Percentiles rank a stretch among this genome's conserved stretches.
These are phyloP conservation scores for Ustilago hordei DNA, from an alignment of 1,284 basidiomycete genomes.

Conservation along the genomic window DNA sequence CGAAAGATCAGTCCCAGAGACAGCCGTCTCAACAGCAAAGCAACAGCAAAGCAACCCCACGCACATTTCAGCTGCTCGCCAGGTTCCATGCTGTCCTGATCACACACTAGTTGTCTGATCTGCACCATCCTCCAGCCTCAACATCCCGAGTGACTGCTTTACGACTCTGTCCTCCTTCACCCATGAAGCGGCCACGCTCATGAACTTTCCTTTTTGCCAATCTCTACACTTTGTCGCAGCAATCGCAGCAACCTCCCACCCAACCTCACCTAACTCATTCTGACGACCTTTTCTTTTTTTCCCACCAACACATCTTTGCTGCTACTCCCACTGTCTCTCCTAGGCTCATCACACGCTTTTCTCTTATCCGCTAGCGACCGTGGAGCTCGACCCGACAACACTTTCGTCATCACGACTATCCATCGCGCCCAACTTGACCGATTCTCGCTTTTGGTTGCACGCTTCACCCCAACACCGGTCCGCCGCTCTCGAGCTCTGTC, in stretches of 20 bases:
- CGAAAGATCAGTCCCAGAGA: not conserved
- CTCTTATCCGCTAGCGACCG: not conserved
- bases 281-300: not conserved
- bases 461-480: not conserved
- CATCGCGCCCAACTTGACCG: not conserved
- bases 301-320: not conserved
- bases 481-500: not conserved
- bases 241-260: not conserved
- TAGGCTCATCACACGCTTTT: not conserved
- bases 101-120: not conserved
- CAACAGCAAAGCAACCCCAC: not conserved
- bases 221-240: not conserved
- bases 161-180: not conserved
- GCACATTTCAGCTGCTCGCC: not conserved
- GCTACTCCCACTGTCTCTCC: not conserved
- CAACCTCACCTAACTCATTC: not conserved
- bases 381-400: not conserved
- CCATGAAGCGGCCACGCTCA: slow-evolving; percentile 6
- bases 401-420: not conserved
- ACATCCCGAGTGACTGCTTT: not conserved
- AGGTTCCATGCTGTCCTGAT: not conserved
- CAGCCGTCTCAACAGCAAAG: not conserved
- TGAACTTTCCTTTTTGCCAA: not conserved
- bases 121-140: not conserved
- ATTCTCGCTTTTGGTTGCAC: not conserved